These are phyloP conservation scores for Trichoderma afroharzianum DNA, from an alignment of 2,329 filamentous ascomycete species.

Conservation along the genomic window DNA sequence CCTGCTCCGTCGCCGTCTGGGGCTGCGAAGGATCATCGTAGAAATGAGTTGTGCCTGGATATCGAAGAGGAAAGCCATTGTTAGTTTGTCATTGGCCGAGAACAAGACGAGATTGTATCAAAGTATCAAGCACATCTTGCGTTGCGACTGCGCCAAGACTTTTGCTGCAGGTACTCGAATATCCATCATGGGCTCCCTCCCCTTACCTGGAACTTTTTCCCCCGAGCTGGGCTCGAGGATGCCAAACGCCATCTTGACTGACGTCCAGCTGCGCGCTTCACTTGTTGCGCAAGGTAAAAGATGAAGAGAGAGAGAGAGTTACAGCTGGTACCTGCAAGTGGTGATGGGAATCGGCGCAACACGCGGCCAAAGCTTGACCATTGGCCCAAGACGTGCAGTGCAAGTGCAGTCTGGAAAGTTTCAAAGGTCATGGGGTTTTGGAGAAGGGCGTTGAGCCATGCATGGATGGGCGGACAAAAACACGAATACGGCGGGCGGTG, in stretches of 20 bases:
- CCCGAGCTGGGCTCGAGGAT: slow-evolving; percentile 66
- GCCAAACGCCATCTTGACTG: slow-evolving; percentile 50
- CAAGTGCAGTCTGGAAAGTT: neutral
- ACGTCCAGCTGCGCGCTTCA: neutral
- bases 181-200: neutral
- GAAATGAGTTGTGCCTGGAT: slow-evolving; percentile 58
- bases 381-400: neutral
- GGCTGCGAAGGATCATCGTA: slow-evolving; percentile 56
- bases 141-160: neutral
- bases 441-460: neutral
- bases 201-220: slow-evolving; percentile 70
- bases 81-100: neutral
- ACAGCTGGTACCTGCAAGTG: neutral
- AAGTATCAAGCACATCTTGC: neutral
- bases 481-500: neutral
- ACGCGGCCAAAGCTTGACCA: neutral
- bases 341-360: neutral
- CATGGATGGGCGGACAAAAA: neutral
- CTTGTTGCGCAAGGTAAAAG: neutral
- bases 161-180: neutral
- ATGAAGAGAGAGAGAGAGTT: neutral
- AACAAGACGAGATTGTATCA: neutral
- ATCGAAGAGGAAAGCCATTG: neutral
- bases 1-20: slow-evolving; percentile 38
- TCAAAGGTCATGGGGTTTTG: neutral